Percentiles rank a stretch among this genome's conserved stretches.
These are phyloP conservation scores for Anthoceros angustus DNA, from an alignment of 225 moss, liverwort and hornwort genomes.

Conservation along the genomic window DNA sequence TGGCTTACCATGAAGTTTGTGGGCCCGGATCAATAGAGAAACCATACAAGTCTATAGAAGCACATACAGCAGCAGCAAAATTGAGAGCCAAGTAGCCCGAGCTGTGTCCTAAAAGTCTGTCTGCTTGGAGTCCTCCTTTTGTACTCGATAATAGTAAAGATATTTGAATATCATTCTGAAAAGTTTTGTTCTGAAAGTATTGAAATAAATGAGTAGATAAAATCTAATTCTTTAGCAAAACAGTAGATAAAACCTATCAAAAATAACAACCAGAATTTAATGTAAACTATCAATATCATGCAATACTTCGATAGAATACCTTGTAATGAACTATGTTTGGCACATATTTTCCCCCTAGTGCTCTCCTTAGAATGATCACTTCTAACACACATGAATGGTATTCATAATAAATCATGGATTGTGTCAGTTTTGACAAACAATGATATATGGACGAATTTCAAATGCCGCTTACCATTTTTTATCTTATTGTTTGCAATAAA, in stretches of 20 bases:
- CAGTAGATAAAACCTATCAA: too few relatives aligned
- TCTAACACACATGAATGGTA: neutral
- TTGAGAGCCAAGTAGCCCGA: slow-evolving; percentile 10
- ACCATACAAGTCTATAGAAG: slow-evolving; percentile 7
- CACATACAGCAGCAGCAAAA: slow-evolving; percentile 9
- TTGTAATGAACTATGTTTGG: neutral
- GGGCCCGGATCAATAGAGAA: slow-evolving; percentile 10
- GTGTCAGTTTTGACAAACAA: neutral
- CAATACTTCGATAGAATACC: neutral
- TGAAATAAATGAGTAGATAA: too few relatives aligned
- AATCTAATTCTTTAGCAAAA: too few relatives aligned
- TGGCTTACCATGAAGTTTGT: slow-evolving; percentile 8
- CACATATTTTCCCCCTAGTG: neutral
- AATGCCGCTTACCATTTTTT: neutral
- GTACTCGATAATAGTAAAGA: neutral
- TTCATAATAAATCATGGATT: neutral
- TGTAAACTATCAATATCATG: neutral
- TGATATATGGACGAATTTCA: neutral
- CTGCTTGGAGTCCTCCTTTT: neutral
- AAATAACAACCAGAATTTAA: neutral
- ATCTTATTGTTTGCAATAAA: slow-evolving; percentile 5
- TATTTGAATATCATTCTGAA: neutral
- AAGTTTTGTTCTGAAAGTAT: neutral
- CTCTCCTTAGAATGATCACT: neutral
- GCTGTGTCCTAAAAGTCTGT: slow-evolving; percentile 7